Evolutionary conservation across 495 filamentous ascomycete genomes (phyloP).

Genomic region (Chaetomium tenue): DNA sequence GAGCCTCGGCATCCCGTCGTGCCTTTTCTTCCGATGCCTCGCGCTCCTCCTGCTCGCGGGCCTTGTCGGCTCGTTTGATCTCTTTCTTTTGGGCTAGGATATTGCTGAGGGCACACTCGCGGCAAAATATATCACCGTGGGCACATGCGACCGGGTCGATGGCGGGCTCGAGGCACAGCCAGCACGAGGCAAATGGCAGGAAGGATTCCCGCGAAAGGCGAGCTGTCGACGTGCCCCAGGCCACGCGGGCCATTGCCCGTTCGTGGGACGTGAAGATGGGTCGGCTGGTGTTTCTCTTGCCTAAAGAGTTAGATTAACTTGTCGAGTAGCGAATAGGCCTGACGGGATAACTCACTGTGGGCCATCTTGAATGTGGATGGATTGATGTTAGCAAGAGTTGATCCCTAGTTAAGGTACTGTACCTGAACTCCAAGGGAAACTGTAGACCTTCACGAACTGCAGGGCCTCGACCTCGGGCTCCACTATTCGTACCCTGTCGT

Average conservation of each 20-base stretch:
- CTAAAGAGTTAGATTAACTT: constrained; percentile 40
- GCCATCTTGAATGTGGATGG: constrained; percentile 44
- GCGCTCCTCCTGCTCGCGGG: constrained; percentile 56
- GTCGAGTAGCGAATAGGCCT: not conserved
- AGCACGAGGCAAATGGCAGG: constrained; percentile 87
- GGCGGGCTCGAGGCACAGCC: constrained; percentile 81
- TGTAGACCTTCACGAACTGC: too few species aligned
- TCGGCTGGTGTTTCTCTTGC: constrained; percentile 94
- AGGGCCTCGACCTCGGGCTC: too few species aligned
- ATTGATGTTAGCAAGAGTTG: not conserved
- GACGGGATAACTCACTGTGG: constrained; percentile 50
- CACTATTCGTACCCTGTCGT: too few species aligned
- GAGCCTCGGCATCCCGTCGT: constrained; percentile 58
- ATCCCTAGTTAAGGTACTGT: too few species aligned
- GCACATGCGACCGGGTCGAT: constrained; percentile 70
- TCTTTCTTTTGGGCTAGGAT: constrained; percentile 89
- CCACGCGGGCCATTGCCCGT: constrained; percentile 69
- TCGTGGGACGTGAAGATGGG: constrained; percentile 96
- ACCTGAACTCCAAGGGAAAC: too few species aligned
- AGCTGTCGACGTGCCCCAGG: constrained; percentile 80
- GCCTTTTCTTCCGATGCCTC: constrained; percentile 55
- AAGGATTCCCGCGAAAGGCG: constrained; percentile 90
- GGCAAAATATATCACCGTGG: constrained; percentile 92
- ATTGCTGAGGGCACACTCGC: constrained; percentile 90
- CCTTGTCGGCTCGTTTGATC: constrained; percentile 77